These are phyloP conservation scores for Pythium dissimile DNA, from an alignment of 352 stramenopile species.

Conservation along the genomic window DNA sequence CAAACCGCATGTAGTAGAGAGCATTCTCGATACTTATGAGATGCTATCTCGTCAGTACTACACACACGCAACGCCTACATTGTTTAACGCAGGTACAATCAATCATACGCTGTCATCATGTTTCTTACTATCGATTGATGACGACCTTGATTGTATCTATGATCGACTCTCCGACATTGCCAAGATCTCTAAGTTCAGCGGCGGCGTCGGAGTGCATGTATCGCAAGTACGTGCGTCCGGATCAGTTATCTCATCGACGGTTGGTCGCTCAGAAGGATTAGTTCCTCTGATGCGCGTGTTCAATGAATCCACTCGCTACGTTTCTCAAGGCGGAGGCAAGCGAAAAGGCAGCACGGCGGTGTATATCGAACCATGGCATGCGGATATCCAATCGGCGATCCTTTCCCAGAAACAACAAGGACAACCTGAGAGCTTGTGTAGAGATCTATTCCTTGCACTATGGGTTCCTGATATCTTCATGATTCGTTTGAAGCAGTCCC, in stretches of 20 bases:
- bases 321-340: constrained; percentile 92
- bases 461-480: constrained; percentile 97
- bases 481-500: constrained; percentile 77
- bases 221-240: constrained; percentile 89
- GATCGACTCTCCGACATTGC: constrained; percentile 94
- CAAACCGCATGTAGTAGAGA: too few relatives aligned
- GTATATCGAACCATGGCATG: constrained; percentile 96
- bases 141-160: constrained; percentile 96
- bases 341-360: constrained; percentile 93
- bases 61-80: constrained; percentile 93
- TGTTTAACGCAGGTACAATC: constrained; percentile 93
- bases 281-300: constrained; percentile 96
- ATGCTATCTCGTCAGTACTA: constrained; percentile 89
- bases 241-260: constrained; percentile 92
- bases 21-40: constrained; percentile 95
- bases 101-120: constrained; percentile 92
- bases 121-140: constrained; percentile 93
- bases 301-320: constrained; percentile 96
- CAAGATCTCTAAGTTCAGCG: constrained; percentile 94
- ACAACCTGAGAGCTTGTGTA: constrained; percentile 88
- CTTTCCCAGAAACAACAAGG: constrained; percentile 94
- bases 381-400: constrained; percentile 90
- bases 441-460: constrained; percentile 95
- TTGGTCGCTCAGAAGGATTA: constrained; percentile 94
- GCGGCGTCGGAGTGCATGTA: constrained; percentile 92